A percentile compares a stretch with the other conserved stretches of the same genome.
Conservation (phyloP, 2,329 filamentous ascomycete genomes). For the Colletotrichum scovillei region DNA sequence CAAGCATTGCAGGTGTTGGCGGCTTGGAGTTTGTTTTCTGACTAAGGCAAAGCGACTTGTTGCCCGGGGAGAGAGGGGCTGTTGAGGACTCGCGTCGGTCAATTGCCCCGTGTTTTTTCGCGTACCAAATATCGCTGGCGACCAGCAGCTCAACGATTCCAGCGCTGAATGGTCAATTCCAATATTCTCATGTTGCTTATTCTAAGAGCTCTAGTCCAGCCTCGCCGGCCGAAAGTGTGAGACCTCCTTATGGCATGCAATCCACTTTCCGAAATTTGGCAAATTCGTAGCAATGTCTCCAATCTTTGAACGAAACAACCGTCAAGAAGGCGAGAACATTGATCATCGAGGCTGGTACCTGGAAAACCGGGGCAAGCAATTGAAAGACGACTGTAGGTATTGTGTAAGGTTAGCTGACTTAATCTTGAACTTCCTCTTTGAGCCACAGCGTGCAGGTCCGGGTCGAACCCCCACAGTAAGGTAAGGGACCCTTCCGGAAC, state of each 20-base stretch:
- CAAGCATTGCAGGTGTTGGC: slow-evolving; percentile 10
- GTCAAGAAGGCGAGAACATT: not conserved
- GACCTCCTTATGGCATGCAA: not conserved
- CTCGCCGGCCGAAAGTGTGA: not conserved
- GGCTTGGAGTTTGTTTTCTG: slow-evolving; percentile 31
- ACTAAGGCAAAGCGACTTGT: slow-evolving; percentile 24
- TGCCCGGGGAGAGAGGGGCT: slow-evolving; percentile 24
- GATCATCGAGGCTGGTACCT: not conserved
- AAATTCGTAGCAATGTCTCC: not conserved
- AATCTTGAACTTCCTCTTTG: not conserved
- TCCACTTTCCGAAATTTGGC: not conserved
- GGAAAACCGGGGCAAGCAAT: not conserved
- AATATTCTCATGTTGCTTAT: not conserved
- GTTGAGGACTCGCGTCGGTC: not conserved
- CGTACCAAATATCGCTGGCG: not conserved
- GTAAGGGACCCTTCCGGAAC: not conserved
- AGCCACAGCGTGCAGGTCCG: not conserved
- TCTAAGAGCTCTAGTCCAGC: not conserved
- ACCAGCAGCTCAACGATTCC: not conserved
- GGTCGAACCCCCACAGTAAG: too few species aligned
- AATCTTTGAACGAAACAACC: not conserved
- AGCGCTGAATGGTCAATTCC: slow-evolving; percentile 13
- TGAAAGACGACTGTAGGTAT: not conserved
- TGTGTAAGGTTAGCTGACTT: not conserved
- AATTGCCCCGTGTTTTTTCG: slow-evolving; percentile 31